Percentiles rank a stretch among this genome's conserved stretches.
phyloP scores from a whole-genome alignment of 306 rosid genomes.

The Medicago lupulina region DNA sequence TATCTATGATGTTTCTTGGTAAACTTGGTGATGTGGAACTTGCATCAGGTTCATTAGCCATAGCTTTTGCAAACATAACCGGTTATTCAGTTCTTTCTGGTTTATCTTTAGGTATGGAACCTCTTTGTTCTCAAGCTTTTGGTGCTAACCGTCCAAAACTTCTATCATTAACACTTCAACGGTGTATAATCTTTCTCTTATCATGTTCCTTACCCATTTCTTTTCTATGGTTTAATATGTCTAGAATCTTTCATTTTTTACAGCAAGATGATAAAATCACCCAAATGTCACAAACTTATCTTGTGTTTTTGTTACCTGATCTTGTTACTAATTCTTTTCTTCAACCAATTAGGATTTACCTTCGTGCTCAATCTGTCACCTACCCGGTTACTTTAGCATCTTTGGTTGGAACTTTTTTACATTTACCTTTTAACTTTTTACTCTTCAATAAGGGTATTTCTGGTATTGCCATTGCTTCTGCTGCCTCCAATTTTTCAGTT shows the following conservation, averaged over 20 bases:
- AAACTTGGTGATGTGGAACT: slow-evolving; percentile 68
- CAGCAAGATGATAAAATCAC: slow-evolving; percentile 63
- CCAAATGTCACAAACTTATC: slow-evolving; percentile 62
- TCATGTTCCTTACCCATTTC: slow-evolving; percentile 79
- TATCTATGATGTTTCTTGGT: slow-evolving; percentile 91
- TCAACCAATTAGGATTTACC: slow-evolving; percentile 92
- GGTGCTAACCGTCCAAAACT: slow-evolving; percentile 83
- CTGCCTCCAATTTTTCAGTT: slow-evolving; percentile 64
- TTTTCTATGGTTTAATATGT: slow-evolving; percentile 70
- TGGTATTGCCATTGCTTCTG: slow-evolving; percentile 80
- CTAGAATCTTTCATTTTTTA: slow-evolving; percentile 49
- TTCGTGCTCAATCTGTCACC: slow-evolving; percentile 83
- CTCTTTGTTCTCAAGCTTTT: slow-evolving; percentile 91
- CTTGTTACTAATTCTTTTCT: slow-evolving; percentile 76
- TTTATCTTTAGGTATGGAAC: slow-evolving; percentile 87
- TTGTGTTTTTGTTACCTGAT: slow-evolving; percentile 72
- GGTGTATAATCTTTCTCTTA: slow-evolving; percentile 66
- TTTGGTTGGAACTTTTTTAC: slow-evolving; percentile 65
- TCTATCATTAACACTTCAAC: slow-evolving; percentile 82
- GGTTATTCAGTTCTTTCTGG: slow-evolving; percentile 90
- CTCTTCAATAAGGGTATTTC: slow-evolving; percentile 58
- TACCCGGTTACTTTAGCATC: slow-evolving; percentile 76
- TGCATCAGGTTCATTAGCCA: slow-evolving; percentile 79
- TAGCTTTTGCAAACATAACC: slow-evolving; percentile 94
- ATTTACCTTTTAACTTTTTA: slow-evolving; percentile 56